Evolutionary conservation across 78 protist genomes (phyloP), one percentile per base, ranked within the genome.

Genomic region (Trichosphaerium sp.): DNA sequence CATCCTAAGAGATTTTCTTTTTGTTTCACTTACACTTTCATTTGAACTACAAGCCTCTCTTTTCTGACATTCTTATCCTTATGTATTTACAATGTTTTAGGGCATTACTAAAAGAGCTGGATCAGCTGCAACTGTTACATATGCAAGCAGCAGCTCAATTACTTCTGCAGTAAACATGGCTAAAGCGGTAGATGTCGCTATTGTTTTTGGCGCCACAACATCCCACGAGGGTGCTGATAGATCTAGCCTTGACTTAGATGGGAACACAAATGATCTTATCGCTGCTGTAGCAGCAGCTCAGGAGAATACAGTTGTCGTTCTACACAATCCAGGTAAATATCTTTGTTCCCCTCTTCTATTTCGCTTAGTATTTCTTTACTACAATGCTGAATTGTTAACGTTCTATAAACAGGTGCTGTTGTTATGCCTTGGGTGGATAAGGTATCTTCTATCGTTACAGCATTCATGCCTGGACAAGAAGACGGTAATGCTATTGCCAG

Each of bases 391-490:
- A n/a, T n/a, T n/a, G n/a, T n/a, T n/a, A n/a, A n/a, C n/a, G n/a
- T n/a, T n/a, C n/a, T n/a, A n/a, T n/a, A n/a, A n/a, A n/a, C n/a
- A n/a, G n/a, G 87, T 18, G 78, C 84, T 25, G 65, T 69, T 18
- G 47, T 70, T 21, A 78, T 51, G 42, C 75, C 83, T 15, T 81
- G 87, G 87, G 15, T 4, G 10, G 56, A 1, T 8, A 4, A 5
- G 15, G 63, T 67, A 39, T 18, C 3, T 0, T 40, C 79, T 3
- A 4, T 81, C 38, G 2, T 74, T 35, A 23, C 1, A 11, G 14
- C 3, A 38, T 26, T 74, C 65, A 34, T 54, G 55, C 78, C 83
- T 6, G 84, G 80, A 2, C 78, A 81, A 47, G 84, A 74, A 63
- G 18, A 43, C 23, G 87, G 77, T 1, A 18, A 69, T 26, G 82